Base-by-base conservation (phyloP, 83 land plant genomes). In the Diphasiastrum complanatum region DNA sequence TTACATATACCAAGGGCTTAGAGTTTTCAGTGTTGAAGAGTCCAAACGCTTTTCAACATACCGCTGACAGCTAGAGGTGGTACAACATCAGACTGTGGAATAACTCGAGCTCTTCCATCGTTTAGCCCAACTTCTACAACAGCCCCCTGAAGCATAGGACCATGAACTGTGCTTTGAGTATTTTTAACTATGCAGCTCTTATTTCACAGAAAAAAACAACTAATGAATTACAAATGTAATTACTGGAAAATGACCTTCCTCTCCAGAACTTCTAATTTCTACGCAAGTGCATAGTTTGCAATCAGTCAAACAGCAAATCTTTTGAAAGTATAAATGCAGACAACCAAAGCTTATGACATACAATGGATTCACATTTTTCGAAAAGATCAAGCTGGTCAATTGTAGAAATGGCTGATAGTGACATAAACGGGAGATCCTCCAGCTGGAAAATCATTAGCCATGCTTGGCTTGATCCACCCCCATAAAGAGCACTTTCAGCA, bases 11-110 rank as follows among this genome's bases (percentile, higher is more conserved):
- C 43, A 40, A n/a, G n/a, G n/a, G n/a, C n/a, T 40, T 40, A 40
- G 43, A 8, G 43, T 40, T 8, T 40, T 40, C 8, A 8, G 16
- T 8, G 12, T 40, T 40, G 12, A 40, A 40, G 43, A 40, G 43
- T 8, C 43, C 8, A 8, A 8, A 40, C n/a, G n/a, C n/a, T n/a
- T n/a, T n/a, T n/a, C n/a, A 43, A 22, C 74, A 18, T 75, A 75
- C 78, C 78, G 23, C 78, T 75, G 29, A 75, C 78, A 45, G 78
- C 73, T 38, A 75, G 48, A 23, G 78, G 78, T 27, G 73, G 62
- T 16, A 75, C 63, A 18, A 48, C 78, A 63, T 75, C 78, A 31
- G 29, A 33, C 34, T 68, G 75, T 24, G 67, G 48, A 55, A 75
- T 26, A 8, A 60, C 53, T 38, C 78, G 59, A 10, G 55, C 73